These are phyloP conservation scores for Botryotinia convoluta DNA, from an alignment of 2,329 filamentous ascomycete species.

Conservation along the genomic window DNA sequence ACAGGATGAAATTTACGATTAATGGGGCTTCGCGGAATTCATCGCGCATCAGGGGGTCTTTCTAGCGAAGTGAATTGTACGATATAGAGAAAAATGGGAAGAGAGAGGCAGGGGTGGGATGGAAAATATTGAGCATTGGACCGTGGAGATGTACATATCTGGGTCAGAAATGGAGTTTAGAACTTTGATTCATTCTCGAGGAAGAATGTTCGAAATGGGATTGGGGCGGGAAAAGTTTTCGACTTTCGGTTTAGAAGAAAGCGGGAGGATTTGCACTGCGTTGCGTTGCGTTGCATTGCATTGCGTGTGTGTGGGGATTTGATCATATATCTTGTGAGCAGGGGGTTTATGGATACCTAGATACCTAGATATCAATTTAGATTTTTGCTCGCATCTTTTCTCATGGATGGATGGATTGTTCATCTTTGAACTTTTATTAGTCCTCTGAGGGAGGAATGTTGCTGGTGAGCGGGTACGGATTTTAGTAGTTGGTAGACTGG, in stretches of 20 bases:
- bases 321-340: background rate
- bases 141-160: background rate
- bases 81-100: no score
- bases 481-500: no score
- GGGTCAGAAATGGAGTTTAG: background rate
- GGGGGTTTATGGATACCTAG: background rate
- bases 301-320: background rate
- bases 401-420: background rate
- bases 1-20: background rate
- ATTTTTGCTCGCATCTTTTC: background rate
- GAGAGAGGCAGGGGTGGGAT: no score
- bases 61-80: conserved; percentile 1
- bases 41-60: background rate
- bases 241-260: background rate
- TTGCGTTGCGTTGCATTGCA: background rate
- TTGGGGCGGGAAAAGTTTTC: background rate
- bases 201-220: background rate
- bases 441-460: background rate
- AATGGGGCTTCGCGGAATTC: background rate
- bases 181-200: background rate
- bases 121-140: background rate
- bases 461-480: background rate
- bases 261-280: background rate
- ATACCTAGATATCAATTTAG: background rate
- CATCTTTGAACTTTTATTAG: background rate